Conservation (phyloP, 768 basidiomycete genomes). For the Termitomyces heimii region DNA sequence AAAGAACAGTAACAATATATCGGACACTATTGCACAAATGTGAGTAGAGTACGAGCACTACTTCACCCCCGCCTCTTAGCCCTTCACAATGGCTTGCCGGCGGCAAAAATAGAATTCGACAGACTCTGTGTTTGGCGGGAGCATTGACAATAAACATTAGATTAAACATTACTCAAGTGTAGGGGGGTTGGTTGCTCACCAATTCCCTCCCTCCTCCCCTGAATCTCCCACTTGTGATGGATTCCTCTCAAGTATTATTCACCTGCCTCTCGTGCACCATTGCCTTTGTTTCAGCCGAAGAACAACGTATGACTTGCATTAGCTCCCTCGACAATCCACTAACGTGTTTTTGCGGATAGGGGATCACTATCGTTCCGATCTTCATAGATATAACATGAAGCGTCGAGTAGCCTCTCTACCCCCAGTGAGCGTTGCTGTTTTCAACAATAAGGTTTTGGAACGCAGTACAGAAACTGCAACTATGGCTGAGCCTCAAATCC, state of each 20-base stretch:
- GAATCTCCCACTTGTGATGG: constrained; percentile 20
- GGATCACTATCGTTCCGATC: constrained; percentile 86
- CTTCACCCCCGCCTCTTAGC: no score
- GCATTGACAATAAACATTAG: constrained; percentile 1
- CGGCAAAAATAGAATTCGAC: no score
- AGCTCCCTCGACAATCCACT: not conserved
- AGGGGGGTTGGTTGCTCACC: not conserved
- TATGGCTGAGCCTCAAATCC: constrained; percentile 27
- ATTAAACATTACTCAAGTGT: constrained; percentile 3
- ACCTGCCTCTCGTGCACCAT: constrained; percentile 92
- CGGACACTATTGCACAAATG: no score
- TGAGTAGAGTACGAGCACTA: no score
- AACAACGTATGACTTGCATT: constrained; percentile 60
- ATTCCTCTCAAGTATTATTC: constrained; percentile 41
- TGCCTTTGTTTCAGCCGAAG: constrained; percentile 75
- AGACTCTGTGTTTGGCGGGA: constrained; percentile 1
- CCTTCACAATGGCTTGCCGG: no score
- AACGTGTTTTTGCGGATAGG: constrained; percentile 36
- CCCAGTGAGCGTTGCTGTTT: constrained; percentile 70
- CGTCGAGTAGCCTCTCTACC: constrained; percentile 87
- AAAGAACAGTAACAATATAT: no score
- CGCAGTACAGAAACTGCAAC: constrained; percentile 71
- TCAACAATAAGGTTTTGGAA: constrained; percentile 87
- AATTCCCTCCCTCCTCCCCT: not conserved
- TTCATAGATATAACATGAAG: constrained; percentile 98